Conservation (phyloP, 805 yeast genomes). For the Blastobotrys peoriensis region DNA sequence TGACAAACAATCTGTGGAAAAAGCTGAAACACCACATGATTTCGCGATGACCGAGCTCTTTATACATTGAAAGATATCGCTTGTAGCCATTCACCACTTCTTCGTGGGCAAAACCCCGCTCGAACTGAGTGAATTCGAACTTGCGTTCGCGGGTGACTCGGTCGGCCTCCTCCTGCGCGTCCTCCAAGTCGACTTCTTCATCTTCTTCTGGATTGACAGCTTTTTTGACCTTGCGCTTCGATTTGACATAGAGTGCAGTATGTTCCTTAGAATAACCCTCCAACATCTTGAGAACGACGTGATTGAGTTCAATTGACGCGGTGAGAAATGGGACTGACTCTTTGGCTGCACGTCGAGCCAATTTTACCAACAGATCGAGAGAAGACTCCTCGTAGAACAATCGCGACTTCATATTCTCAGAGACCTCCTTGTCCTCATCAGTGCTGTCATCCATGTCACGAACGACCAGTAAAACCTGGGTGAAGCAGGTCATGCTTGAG, state of each 20-base stretch:
- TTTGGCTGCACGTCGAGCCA: slow-evolving; percentile 60
- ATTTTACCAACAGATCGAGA: slow-evolving; percentile 46
- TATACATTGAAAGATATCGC: slow-evolving; percentile 51
- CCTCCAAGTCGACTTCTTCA: slow-evolving; percentile 15
- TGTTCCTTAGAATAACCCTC: slow-evolving; percentile 60
- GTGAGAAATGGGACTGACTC: slow-evolving; percentile 58
- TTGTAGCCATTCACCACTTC: slow-evolving; percentile 61
- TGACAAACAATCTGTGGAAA: slow-evolving; percentile 64
- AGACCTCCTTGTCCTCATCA: slow-evolving; percentile 40
- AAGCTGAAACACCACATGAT: slow-evolving; percentile 61
- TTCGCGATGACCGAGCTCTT: slow-evolving; percentile 54
- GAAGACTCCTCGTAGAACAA: slow-evolving; percentile 64
- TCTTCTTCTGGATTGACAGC: slow-evolving; percentile 10
- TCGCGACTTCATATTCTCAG: slow-evolving; percentile 56
- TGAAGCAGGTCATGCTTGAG: slow-evolving; percentile 62
- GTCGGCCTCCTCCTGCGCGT: slow-evolving; percentile 26
- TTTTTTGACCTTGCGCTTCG: slow-evolving; percentile 31
- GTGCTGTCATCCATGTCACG: slow-evolving; percentile 37
- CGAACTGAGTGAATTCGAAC: slow-evolving; percentile 41
- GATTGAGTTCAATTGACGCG: slow-evolving; percentile 58
- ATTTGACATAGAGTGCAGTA: slow-evolving; percentile 41
- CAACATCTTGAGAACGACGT: slow-evolving; percentile 58
- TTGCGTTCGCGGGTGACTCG: slow-evolving; percentile 39
- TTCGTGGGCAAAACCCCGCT: slow-evolving; percentile 47
- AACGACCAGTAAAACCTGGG: slow-evolving; percentile 48